Evolutionary conservation across 164 flowering plant species (phyloP), one percentile per base, ranked within the genome.

Genomic region (Piper longum): DNA sequence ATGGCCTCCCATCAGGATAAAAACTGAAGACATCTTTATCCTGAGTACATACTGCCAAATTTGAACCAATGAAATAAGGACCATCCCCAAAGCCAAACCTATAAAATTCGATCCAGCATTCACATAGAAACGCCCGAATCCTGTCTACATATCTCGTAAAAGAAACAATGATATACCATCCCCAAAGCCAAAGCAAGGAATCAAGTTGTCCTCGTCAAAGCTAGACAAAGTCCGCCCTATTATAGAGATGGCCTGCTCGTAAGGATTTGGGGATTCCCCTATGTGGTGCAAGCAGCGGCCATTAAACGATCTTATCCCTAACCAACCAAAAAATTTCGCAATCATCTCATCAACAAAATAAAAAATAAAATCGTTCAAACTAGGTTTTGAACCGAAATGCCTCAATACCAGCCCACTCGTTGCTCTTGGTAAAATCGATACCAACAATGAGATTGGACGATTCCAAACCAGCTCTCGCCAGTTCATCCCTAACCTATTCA

Each of bases 1-100:
- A 91, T 66, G 68, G 79, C 66, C 78, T 80, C 68, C 83, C 96
- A 57, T 89, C 89, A 7, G 85, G 78, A 72, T 76, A 82, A 78
- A 91, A 91, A 73, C 93, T 86, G 69, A 92, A 92, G 42, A 92
- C 96, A 59, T 89, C 93, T 74, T 87, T 89, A 72, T 92, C 98
- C 74, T 92, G 88, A 5, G 95, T 83, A 54, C 82, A 77, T 58
- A 96, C 98, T 91, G 84, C 72, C 72, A 86, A 63, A 45, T 41
- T 60, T 3, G 56, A 1, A 58, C 1, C 26, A 58, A 40, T 26
- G 11, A 44, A 43, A 16, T 57, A 3, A 44, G 5, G 16, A 41
- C 4, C 43, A 26, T 26, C 36, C 36, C 36, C 36, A 26, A 26
- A 26, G 36, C 36, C 36, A 26, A 26, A 26, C 36, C 36, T 26